Evolutionary conservation across 2,329 filamentous ascomycete genomes (phyloP), one percentile per base, ranked within the genome.

Genomic region (Beauveria rudraprayagi): DNA sequence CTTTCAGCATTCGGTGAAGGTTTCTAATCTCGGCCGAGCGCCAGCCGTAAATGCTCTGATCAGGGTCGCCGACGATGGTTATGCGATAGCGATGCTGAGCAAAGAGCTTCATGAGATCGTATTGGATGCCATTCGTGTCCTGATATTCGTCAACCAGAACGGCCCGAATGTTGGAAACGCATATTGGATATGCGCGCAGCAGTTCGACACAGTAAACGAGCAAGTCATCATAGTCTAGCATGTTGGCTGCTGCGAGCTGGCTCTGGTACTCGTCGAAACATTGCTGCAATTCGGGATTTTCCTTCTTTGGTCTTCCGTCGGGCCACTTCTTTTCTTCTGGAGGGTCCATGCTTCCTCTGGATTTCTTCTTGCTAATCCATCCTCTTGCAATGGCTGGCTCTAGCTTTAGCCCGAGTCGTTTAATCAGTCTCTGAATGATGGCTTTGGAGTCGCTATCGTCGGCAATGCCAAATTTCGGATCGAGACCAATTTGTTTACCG

Each of bases 31-130:
- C 93, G 10, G 94, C 93, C 8, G 91, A 92, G 22, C 93, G 87
- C 80, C 95, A 99, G 22, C 93, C 91, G 71, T 97, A 99, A 61
- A 99, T 99, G 71, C 92, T 97, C 73, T 99, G 93, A 71, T 99
- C 94, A 0, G 94, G 93, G 70, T 99, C 93, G 40, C 93, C 94
- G 5, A 99, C 94, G 63, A 97, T 90, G 1, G 93, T 97, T 66
- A 97, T 93, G n/a, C 86, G 83, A 61, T 84, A 83, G 48, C 82
- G 80, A 24, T 80, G 76, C 63, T 91, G 85, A 1, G 92, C 91
- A 68, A 99, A 87, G 1, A 96, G 80, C 64, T 84, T 88, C 92
- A 97, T 97, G 47, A 99, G 78, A 67, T 97, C 91, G 69, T 96
- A 97, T 72, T 99, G 93, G 5, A 97, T 87, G 22, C 91, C 84